Evolutionary conservation across 2,329 filamentous ascomycete genomes (phyloP), one percentile per base, ranked within the genome.

Genomic region (Botrytis elliptica): DNA sequence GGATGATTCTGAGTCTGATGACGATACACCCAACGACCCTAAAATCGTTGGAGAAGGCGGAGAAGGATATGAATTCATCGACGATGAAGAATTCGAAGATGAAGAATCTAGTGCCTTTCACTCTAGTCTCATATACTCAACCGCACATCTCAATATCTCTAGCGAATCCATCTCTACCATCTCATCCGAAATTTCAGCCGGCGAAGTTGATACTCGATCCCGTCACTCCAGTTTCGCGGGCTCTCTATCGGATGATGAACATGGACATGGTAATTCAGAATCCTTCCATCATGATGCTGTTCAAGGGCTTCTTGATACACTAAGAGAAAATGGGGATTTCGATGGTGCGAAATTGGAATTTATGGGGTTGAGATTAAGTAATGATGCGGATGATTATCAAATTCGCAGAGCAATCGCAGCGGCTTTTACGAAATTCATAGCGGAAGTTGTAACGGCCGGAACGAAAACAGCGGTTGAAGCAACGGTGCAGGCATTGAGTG

Each of bases 231-330:
- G 91, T 64, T 93, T 95, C 79, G 88, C 91, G 59, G 94, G 92
- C 0, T 89, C 92, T 64, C 88, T 91, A 77, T 93, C 91, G 0
- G 89, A 90, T 25, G 87, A 89, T 70, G 85, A 84, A 70, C 83
- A 79, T 44, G 84, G 83, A 74, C 83, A 83, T 74, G 76, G 80
- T 81, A 75, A 81, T 69, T 84, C 87, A 36, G 86, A 88, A 74
- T 86, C 90, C 74, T 98, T 98, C 87, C 93, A 97, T 81, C 87
- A 91, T 75, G 95, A 98, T 80, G 95, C 95, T 40, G 93, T 95
- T 4, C 87, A 91, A 76, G 95, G 93, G 75, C 88, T 98, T n/a
- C 88, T 95, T 75, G 95, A 98, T 79, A 93, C 94, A 38, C 86
- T 98, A 60, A 91, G 92, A 70, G 92, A 91, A 36, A 88, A 89